Conservation (phyloP, 2,329 filamentous ascomycete genomes). For the Ophiostoma sp. region DNA sequence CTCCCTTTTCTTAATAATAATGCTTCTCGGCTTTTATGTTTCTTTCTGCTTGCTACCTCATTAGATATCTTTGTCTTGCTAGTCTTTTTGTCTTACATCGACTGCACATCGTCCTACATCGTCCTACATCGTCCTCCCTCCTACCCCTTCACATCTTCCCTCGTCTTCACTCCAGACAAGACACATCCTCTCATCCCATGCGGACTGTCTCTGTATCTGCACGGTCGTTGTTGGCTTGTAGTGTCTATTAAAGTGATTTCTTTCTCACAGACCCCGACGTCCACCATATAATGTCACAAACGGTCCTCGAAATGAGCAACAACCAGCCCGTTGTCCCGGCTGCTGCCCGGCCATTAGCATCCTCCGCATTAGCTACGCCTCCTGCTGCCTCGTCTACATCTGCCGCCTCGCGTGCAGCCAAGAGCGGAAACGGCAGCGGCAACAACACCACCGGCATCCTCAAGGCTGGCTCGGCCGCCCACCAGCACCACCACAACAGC, state of each 20-base stretch:
- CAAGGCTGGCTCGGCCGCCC: neutral
- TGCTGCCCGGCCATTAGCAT: neutral
- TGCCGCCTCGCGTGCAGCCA: constrained; percentile 21
- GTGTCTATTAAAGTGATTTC: neutral
- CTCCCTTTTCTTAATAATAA: constrained; percentile 7
- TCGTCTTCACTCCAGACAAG: neutral
- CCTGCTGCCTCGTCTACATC: neutral
- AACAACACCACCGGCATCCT: constrained; percentile 19
- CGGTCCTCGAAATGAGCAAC: neutral
- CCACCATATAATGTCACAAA: neutral
- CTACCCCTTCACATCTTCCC: neutral
- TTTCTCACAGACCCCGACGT: no score
- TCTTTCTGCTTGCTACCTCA: constrained; percentile 4
- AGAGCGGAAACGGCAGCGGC: constrained; percentile 27
- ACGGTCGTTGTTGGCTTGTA: constrained; percentile 8
- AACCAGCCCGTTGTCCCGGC: neutral
- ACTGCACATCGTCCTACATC: neutral
- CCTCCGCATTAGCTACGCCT: neutral
- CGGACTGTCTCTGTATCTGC: neutral
- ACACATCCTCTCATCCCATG: neutral
- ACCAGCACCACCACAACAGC: constrained; percentile 27
- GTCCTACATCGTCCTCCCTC: neutral
- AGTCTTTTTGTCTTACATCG: no score
- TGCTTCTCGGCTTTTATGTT: constrained; percentile 9
- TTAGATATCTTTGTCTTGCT: neutral